Evolutionary conservation across 169 alveolate species (phyloP).

Genomic region (Plasmodium coatneyi): DNA sequence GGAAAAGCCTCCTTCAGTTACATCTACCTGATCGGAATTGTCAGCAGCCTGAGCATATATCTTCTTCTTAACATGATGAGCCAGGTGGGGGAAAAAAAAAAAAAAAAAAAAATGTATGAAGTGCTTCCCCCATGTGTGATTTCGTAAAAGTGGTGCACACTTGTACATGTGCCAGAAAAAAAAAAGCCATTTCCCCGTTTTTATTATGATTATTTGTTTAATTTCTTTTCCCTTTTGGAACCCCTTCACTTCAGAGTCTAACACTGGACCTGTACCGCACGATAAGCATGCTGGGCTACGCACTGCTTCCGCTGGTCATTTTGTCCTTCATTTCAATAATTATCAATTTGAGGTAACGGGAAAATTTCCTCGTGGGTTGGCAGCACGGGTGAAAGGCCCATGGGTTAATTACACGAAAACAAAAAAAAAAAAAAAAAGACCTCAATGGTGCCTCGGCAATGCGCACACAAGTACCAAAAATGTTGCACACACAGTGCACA

Average conservation of each 20-base stretch:
- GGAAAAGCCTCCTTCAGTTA: conserved; percentile 83
- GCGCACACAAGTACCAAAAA: not conserved
- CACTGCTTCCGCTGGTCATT: conserved; percentile 86
- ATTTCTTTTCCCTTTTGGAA: not conserved
- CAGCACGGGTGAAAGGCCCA: not conserved
- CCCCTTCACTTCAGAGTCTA: conserved; percentile 7
- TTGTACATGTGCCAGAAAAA: not conserved
- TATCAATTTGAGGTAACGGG: conserved; percentile 77
- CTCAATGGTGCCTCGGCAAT: not conserved
- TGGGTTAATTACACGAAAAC: not conserved
- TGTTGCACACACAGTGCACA: not conserved
- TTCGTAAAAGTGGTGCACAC: not conserved
- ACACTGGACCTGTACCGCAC: conserved; percentile 86
- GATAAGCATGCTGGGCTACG: conserved; percentile 89
- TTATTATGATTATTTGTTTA: not conserved
- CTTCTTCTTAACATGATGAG: conserved; percentile 79
- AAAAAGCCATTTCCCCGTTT: not conserved
- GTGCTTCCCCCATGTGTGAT: not conserved
- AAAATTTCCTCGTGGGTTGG: not conserved
- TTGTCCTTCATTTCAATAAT: conserved; percentile 85
- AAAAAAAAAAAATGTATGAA: not conserved
- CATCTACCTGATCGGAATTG: conserved; percentile 83
- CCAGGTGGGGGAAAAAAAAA: conserved; percentile 39
- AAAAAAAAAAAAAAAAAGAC: too few relatives aligned
- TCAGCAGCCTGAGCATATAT: conserved; percentile 84